Base-by-base conservation (phyloP, 441 rosid genomes). In the Populus hybrid region DNA sequence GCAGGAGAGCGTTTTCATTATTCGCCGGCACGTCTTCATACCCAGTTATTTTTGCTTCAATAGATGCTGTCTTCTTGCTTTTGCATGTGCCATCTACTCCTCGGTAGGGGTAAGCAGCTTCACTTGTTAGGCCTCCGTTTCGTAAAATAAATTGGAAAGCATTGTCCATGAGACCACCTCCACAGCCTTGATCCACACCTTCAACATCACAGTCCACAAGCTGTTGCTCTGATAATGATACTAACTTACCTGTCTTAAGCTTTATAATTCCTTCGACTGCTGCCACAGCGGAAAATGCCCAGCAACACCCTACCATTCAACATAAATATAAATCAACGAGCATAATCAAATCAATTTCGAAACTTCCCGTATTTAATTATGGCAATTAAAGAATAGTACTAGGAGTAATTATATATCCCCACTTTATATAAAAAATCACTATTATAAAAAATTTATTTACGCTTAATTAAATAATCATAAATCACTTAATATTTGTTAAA, bases 281-380 rank as follows among this genome's bases (percentile, higher is more conserved):
- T 30, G 81, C 94, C 64, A 91, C 88, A 1, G 93, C 88, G 6
- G 97, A 92, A 78, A 90, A 92, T 12, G 97, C 95, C 95, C 97
- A 91, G 73, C 97, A 92, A 75, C 93, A 86, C 16, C 95, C 95
- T 92, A 75, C 70, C 26, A 72, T 73, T 11, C 67, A 32, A 32
- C 34, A 32, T 32, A 32, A 28, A 28, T 28, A 32, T 32, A 32
- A 32, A 32, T 32, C 34, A 32, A 32, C 6, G 34, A 32, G 34
- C 34, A 32, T 1, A 32, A 32, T 32, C 34, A 32, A 32, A 32
- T 32, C 34, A 32, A 32, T 32, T 32, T 6, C 5, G 34, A 32
- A 32, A 32, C 6, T 32, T 32, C 34, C 34, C 6, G 34, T 32
- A 32, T 32, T 32, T 32, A 32, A 4, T 32, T 32, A 32, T 5